Conservation (phyloP, 805 yeast genomes). For the Wickerhamomyces chaumierensis region DNA sequence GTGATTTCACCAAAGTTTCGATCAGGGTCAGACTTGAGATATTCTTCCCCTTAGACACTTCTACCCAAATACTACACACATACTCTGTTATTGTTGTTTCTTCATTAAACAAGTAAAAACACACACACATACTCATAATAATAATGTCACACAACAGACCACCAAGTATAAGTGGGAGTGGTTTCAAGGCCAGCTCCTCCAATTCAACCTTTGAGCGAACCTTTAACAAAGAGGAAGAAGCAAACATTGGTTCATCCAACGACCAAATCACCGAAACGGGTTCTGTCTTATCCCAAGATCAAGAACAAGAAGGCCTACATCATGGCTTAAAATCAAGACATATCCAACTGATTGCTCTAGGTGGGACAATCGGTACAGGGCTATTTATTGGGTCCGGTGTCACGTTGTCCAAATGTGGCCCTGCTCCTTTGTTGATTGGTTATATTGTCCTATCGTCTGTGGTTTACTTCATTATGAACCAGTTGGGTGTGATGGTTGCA, state of each 20-base stretch:
- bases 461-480: constrained; percentile 54
- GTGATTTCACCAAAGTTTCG: no score
- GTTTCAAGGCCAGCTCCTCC: no score
- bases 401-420: constrained; percentile 56
- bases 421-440: constrained; percentile 54
- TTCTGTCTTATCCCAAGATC: not conserved
- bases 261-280: no score
- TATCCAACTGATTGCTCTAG: constrained; percentile 72
- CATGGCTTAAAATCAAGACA: constrained; percentile 46
- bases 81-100: no score
- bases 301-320: constrained; percentile 7
- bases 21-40: no score
- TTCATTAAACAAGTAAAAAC: no score
- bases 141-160: no score
- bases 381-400: constrained; percentile 65
- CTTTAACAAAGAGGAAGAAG: not conserved
- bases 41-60: no score
- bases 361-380: constrained; percentile 82
- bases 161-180: no score
- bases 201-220: no score
- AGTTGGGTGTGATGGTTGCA: constrained; percentile 60
- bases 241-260: not conserved
- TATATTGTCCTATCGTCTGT: constrained; percentile 52
- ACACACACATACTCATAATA: no score
- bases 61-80: no score